phyloP scores from a whole-genome alignment of 148 eudicot genomes.

The Rhododendron vialii region DNA sequence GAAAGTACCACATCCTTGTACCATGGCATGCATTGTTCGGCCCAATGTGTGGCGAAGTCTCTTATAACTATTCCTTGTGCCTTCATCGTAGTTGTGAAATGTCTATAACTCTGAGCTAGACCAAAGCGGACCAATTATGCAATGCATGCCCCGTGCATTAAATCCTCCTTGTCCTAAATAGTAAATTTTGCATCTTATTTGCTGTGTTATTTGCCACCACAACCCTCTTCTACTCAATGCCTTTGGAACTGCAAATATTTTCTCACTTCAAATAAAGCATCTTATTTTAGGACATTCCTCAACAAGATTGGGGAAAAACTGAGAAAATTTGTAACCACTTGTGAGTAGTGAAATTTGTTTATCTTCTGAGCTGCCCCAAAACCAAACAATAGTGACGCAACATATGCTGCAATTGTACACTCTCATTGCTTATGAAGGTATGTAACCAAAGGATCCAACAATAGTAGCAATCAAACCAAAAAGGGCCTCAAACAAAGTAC shows the following conservation, averaged over 20 bases:
- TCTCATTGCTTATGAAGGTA: neutral
- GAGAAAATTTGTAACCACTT: neutral
- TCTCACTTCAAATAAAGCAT: neutral
- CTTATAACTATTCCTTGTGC: neutral
- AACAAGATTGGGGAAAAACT: neutral
- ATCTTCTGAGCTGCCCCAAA: neutral
- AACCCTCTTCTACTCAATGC: neutral
- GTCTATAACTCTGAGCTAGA: neutral
- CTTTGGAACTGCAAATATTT: neutral
- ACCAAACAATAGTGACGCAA: neutral
- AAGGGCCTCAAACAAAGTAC: constrained; percentile 24
- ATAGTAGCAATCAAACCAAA: constrained; percentile 1
- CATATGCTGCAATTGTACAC: neutral
- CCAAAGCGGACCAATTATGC: neutral
- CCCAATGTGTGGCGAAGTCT: neutral
- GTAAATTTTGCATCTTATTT: neutral
- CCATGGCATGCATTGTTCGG: too few species aligned
- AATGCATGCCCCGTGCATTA: neutral
- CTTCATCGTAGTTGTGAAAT: neutral
- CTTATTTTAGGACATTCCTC: neutral
- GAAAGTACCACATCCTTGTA: too few species aligned
- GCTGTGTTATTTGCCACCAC: neutral
- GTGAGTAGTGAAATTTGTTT: neutral
- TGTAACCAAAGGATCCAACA: neutral
- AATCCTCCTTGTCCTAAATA: neutral